Evolutionary conservation across 2,329 filamentous ascomycete species (phyloP).

Genomic region (Xylariaceae sp.): DNA sequence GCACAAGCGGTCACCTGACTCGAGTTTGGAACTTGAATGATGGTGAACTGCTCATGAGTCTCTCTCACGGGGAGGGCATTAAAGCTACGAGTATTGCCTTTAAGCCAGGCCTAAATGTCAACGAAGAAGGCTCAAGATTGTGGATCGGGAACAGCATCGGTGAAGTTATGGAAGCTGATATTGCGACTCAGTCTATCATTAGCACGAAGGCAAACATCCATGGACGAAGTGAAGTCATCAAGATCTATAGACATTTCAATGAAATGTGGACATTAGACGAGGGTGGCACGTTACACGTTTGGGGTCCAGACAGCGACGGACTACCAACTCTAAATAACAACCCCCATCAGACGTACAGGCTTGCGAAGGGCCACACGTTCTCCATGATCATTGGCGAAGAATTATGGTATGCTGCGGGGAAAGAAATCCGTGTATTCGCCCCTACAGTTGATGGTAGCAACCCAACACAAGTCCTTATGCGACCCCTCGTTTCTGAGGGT

Average conservation of each 20-base stretch:
- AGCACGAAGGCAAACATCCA: constrained; percentile 68
- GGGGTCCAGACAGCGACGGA: constrained; percentile 70
- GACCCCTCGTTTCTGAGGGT: constrained; percentile 65
- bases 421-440: constrained; percentile 78
- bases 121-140: constrained; percentile 73
- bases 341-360: constrained; percentile 67
- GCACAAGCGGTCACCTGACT: constrained; percentile 81
- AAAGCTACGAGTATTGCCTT: constrained; percentile 80
- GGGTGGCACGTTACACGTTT: constrained; percentile 78
- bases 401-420: constrained; percentile 84
- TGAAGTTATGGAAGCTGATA: constrained; percentile 85
- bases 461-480: constrained; percentile 70
- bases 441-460: constrained; percentile 64
- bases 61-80: constrained; percentile 79
- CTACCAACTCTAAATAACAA: constrained; percentile 70
- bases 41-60: constrained; percentile 74
- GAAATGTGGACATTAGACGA: constrained; percentile 96
- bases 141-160: constrained; percentile 91
- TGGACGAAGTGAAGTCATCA: constrained; percentile 71
- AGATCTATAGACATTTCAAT: constrained; percentile 79
- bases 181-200: constrained; percentile 66
- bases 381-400: constrained; percentile 82
- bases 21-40: constrained; percentile 82
- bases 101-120: constrained; percentile 72
- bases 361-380: constrained; percentile 79